Percentiles rank a stretch among this genome's conserved stretches.
These are phyloP conservation scores for Solanum aculeatissimum DNA, from an alignment of 305 asterid species.

Conservation along the genomic window DNA sequence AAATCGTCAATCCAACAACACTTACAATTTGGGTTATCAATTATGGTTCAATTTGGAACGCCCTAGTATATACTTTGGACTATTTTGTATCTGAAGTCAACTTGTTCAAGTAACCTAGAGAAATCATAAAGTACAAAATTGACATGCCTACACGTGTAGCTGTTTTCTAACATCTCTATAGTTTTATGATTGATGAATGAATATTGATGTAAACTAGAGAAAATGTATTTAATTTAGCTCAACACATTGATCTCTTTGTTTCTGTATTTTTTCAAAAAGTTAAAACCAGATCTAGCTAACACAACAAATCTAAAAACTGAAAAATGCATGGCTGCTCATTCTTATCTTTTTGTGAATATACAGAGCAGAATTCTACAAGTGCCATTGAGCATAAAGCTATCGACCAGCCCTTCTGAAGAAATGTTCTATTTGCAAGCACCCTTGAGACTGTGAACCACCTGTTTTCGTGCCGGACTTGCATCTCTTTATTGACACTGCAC, in stretches of 20 bases:
- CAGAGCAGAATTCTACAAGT: background rate
- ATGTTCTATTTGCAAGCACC: conserved; percentile 69
- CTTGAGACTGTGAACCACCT: conserved; percentile 31
- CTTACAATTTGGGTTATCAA: background rate
- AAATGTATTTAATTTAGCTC: background rate
- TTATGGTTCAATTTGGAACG: background rate
- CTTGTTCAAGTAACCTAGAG: background rate
- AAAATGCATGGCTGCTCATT: background rate
- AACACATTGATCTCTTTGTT: background rate
- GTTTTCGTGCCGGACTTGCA: conserved; percentile 30
- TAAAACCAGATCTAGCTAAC: background rate
- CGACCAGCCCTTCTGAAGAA: conserved; percentile 50
- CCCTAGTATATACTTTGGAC: background rate
- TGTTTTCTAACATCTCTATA: background rate
- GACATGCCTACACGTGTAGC: background rate
- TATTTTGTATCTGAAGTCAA: background rate
- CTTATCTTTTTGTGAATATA: background rate
- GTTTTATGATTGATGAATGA: background rate
- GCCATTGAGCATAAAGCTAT: background rate
- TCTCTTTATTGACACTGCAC: conserved; percentile 25
- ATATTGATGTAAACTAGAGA: background rate
- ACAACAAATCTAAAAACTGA: background rate
- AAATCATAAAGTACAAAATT: background rate
- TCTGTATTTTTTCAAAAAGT: background rate
- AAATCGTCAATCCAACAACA: background rate